These are phyloP conservation scores for Annulohypoxylon moriforme DNA, from an alignment of 495 filamentous ascomycete species.

Conservation along the genomic window DNA sequence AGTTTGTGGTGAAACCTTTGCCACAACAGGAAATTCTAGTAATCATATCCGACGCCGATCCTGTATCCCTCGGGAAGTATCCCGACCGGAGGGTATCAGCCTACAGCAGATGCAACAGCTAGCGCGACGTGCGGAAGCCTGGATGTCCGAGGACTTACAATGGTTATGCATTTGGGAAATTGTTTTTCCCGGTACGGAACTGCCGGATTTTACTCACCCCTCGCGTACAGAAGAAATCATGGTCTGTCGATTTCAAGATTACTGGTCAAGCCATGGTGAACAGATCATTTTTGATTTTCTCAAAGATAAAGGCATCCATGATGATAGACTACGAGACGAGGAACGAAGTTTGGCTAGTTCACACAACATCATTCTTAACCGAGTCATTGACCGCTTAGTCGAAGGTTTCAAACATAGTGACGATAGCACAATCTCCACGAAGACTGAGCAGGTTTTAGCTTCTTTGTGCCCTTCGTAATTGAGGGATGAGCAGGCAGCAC, in stretches of 20 bases:
- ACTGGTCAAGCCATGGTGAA: slow-evolving; percentile 34
- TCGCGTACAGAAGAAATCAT: slow-evolving; percentile 12
- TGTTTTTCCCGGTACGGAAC: slow-evolving; percentile 31
- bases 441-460: slow-evolving; percentile 6
- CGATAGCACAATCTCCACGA: neutral
- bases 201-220: neutral
- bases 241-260: slow-evolving; percentile 32
- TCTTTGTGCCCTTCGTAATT: neutral
- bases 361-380: neutral
- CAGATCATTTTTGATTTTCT: slow-evolving; percentile 28
- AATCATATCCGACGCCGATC: slow-evolving; percentile 26
- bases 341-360: neutral
- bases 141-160: slow-evolving; percentile 18
- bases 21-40: slow-evolving; percentile 17
- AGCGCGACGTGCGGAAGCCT: slow-evolving; percentile 6
- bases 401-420: neutral
- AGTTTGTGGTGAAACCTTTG: slow-evolving; percentile 25
- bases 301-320: neutral
- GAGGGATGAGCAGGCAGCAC: neutral
- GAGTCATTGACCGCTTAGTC: slow-evolving; percentile 13
- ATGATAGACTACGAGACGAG: slow-evolving; percentile 3
- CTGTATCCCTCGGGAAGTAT: neutral
- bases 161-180: slow-evolving; percentile 40
- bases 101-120: slow-evolving; percentile 35
- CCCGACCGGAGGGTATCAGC: slow-evolving; percentile 38